Evolutionary conservation across 1,284 basidiomycete species (phyloP), one percentile per base, ranked within the genome.

Genomic region (Tranzscheliella williamsii): DNA sequence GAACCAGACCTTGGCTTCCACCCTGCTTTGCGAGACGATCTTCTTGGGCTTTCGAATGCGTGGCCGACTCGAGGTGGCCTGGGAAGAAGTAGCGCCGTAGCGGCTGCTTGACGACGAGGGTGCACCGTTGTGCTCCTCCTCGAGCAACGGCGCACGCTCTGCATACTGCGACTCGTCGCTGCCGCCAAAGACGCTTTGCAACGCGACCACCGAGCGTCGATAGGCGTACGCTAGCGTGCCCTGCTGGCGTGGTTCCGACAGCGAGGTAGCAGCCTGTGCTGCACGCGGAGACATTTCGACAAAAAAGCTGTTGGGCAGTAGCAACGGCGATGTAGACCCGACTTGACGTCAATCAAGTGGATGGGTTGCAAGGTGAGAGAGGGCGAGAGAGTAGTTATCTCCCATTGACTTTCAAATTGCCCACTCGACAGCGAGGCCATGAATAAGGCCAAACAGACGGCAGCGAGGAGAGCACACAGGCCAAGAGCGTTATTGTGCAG

Each of bases 1-100:
- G 23, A 76, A 72, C 75, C 75, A 76, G 30, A 76, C 75, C 50
- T 76, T 76, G 24, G 75, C 73, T 47, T 76, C 75, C 4, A 76
- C 75, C 36, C 73, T 67, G 42, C 70, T 64, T 17, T 68, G 73
- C 24, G 61, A 71, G 35, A 62, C 31, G 21, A 74, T 55, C 42
- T 60, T 61, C 27, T 72, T 89, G 1, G 89, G 90, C 42, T 75
- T 75, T 24, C 70, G 72, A 29, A 76, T 54, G 36, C 61, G 46
- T 24, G 51, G 39, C 8, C 51, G 52, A 4, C 46, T 47, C 11
- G 43, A 17, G 3, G 29, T 35, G 18, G 22, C 30, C 29, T 33
- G 38, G 3, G 56, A 60, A 0, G 38, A 36, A 0, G 61, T 54
- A 4, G 61, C 61, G 22, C 54, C 61, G 38, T 64, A 58, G 16